Evolutionary conservation across 2,329 filamentous ascomycete genomes (phyloP), one percentile per base, ranked within the genome.

Genomic region (Fusarium zealandicum): DNA sequence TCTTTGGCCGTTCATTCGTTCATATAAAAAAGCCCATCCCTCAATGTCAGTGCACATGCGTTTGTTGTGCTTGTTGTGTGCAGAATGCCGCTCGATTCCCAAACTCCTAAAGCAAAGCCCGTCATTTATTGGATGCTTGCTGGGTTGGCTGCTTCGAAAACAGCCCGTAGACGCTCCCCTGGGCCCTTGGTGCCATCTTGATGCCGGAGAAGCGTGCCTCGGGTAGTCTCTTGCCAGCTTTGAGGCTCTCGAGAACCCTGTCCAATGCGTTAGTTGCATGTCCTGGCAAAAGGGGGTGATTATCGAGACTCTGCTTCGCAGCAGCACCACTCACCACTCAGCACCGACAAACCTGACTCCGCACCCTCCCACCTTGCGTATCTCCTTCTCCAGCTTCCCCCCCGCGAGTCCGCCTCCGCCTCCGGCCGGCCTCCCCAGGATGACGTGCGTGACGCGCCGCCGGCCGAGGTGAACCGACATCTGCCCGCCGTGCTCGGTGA

Each of bases 231-330:
- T 84, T 90, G 3, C 88, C 89, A 1, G 82, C 86, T 63, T 88
- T 90, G 63, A 96, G 80, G 70, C 91, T 93, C 70, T 96, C 90
- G n/a, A 96, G 75, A 6, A 90, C 85, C 90, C 89, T 90, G 33
- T 4, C 11, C 9, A 12, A 1, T 20, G 30, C n/a, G 43, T 61
- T 22, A 39, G 52, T 25, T 13, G 5, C 7, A 46, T 16, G 11
- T 5, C 13, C 14, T 36, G 3, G 20, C 16, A n/a, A 27, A 27
- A 10, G 14, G 16, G 3, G 9, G 31, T 27, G 30, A 4, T 3
- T 25, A 25, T 9, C 22, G 7, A n/a, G 7, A 25, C 6, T 8
- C 22, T 9, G 8, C 22, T 8, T 25, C 6, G 13, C 14, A 14
- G 16, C 28, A 33, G 14, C n/a, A 33, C 12, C 25, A 51, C 36